Evolutionary conservation across 352 stramenopile species (phyloP), one percentile per base, ranked within the genome.

Genomic region (Pelagophyceae sp.): DNA sequence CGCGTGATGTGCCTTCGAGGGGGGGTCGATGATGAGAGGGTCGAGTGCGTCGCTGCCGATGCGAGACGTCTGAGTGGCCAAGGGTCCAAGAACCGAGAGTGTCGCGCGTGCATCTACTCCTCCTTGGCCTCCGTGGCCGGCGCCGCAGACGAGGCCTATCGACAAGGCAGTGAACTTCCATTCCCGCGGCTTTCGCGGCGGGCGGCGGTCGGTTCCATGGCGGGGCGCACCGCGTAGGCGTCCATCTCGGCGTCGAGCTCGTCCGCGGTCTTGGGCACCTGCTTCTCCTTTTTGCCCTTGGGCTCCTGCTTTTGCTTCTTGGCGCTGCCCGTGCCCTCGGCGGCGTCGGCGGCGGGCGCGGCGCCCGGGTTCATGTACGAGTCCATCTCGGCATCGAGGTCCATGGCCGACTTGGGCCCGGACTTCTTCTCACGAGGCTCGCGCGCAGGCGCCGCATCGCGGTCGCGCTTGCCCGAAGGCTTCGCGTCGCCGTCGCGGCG

Each of bases 211-310:
- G n/a, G n/a, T n/a, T n/a, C n/a, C n/a, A n/a, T n/a, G n/a, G n/a
- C n/a, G n/a, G n/a, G n/a, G n/a, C n/a, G n/a, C n/a, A n/a, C 63
- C 35, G 38, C 38, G 67, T 74, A 74, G 20, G 67, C 67, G 23
- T 74, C 67, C 35, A 74, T 74, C 37, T 74, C 67, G 35, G 67
- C 67, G 67, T 74, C 67, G 67, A 74, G 67, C 15, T 74, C 67
- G 0, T 74, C 38, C 27, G 31, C 33, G 11, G 67, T 60, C n/a
- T 6, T 1, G 3, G 29, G 3, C 3, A 3, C 61, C 33, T 71
- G 37, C 61, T 71, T 71, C 61, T 27, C 11, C 45, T 54, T 54
- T 23, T 54, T 54, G 45, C 45, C 45, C 11, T 11, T 31, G 15
- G 61, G 61, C 61, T 3, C 33, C 54, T 63, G 2, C 40, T 65